Evolutionary conservation across 1,284 basidiomycete species (phyloP), one percentile per base, ranked within the genome.

Genomic region (Microbotryum silenes-acaulis): DNA sequence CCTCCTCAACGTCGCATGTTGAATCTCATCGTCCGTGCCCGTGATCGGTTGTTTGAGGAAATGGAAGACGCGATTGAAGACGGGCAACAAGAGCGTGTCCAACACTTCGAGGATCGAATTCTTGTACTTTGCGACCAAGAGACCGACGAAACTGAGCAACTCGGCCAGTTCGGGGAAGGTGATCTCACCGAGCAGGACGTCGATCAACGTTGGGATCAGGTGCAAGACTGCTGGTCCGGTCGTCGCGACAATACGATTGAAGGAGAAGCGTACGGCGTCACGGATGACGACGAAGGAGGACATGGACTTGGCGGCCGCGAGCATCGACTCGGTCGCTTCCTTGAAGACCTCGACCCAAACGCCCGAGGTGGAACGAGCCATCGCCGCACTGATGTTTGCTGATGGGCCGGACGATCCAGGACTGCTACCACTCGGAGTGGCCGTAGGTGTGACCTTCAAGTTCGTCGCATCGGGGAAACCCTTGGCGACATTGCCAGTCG

Each of bases 121-220:
- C 81, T 91, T 89, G 67, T 98, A 84, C 73, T 89, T 90, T 76
- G 96, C 91, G 63, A 94, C 87, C 62, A 98, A 79, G 23, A 97
- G 79, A 9, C 85, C 86, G 60, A 98, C 86, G 79, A 99, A 98
- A 73, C 86, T 87, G 80, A 98, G 85, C 73, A 98, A 96, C 73
- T 99, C 96, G 50, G 89, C 86, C 63, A 99, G 79, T 76, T 99
- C 96, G 9, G 86, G 83, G 1, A 91, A 86, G 67, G 94, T 92
- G 68, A 96, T 92, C 71, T 97, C 89, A 7, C 86, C 82, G 54
- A 99, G 82, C 31, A 98, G 83, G 72, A 88, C 87, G 51, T 84
- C 81, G 83, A 97, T 97, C 56, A 99, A 78, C 25, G 85, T 79
- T 7, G 91, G 89, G 56, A 96, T 89, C 70, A 78, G 52, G 71